Base-by-base conservation (phyloP, 176 grass and related monocot genomes). In the Tillandsia fasciculata region DNA sequence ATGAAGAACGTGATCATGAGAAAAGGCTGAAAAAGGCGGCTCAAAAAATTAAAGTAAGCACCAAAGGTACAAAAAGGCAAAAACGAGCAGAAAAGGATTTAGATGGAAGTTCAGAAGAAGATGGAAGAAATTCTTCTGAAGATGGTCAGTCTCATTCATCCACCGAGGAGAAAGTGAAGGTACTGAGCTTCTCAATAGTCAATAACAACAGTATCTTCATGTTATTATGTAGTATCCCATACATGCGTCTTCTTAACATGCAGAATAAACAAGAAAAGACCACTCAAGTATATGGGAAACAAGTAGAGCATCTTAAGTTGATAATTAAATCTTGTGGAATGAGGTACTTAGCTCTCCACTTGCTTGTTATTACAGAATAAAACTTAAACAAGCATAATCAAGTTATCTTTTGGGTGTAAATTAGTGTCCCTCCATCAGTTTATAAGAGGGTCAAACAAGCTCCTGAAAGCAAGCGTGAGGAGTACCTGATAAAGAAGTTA, bases 321-420 rank as follows among this genome's bases (percentile, higher is more conserved):
- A 84, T 93, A 75, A 90, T 99, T 66, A 99, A 99, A 79, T 93
- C 89, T 50, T 99, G 94, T 79, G 94, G 94, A 74, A 82, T 88
- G 72, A 76, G 80, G 94, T 97, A 83, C 67, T 81, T 68, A 52
- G 48, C 9, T 53, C 72, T 80, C 48, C 68, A 82, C 56, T 64
- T 57, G 58, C 50, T 10, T 23, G 70, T 42, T 26, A 69, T 57
- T 59, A 52, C 48, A 53, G 11, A 73, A 49, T 51, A 74, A 50
- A 27, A 24, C 69, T 63, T 64, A 20, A 61, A 20, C 53, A 2
- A 20, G 63, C 26, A n/a, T 75, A 81, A 64, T 69, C 74, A 52
- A 77, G 73, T 70, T 54, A 83, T 49, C 14, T 84, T 67, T 85
- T 75, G 69, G 58, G 52, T 72, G 69, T 77, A 49, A 68, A 73